A percentile compares a stretch with the other conserved stretches of the same genome.
These are phyloP conservation scores for Nelumbo lutea DNA, from an alignment of 164 flowering plant species.

Conservation along the genomic window DNA sequence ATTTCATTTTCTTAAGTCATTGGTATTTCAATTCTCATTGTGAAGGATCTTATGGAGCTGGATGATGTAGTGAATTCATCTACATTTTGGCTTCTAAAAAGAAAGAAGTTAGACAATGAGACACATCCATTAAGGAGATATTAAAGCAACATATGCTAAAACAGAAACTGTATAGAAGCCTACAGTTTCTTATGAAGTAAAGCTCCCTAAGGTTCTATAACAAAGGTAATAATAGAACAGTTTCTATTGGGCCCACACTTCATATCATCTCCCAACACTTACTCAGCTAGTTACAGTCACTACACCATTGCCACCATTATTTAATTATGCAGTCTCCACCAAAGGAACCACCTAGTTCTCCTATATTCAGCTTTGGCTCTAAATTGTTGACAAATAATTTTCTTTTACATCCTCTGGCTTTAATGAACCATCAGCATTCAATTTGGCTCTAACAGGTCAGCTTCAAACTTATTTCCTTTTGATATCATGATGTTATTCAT, in stretches of 20 bases:
- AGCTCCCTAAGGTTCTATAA: constrained; percentile 12
- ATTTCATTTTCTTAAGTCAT: neutral
- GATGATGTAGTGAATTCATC: constrained; percentile 47
- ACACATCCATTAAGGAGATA: constrained; percentile 10
- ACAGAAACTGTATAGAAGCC: constrained; percentile 20
- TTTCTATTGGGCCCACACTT: constrained; percentile 18
- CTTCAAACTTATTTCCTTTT: neutral
- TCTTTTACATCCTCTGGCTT: constrained; percentile 10
- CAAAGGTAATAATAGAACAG: constrained; percentile 15
- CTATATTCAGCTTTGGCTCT: constrained; percentile 26
- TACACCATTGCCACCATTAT: constrained; percentile 15
- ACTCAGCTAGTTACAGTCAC: constrained; percentile 12
- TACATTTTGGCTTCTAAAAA: constrained; percentile 16
- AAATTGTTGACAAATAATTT: constrained; percentile 18
- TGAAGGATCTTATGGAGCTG: constrained; percentile 60
- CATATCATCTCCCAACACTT: constrained; percentile 17
- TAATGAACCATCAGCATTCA: constrained; percentile 17
- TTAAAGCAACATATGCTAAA: constrained; percentile 17
- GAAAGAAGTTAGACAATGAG: constrained; percentile 12
- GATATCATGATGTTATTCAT: no score
- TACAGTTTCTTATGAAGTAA: constrained; percentile 17
- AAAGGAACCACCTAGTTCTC: constrained; percentile 24
- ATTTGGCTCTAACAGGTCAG: constrained; percentile 33
- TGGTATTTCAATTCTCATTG: constrained; percentile 1
- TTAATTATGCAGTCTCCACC: constrained; percentile 15